phyloP scores from a whole-genome alignment of 768 basidiomycete genomes.

The Termitomyces sp. region DNA sequence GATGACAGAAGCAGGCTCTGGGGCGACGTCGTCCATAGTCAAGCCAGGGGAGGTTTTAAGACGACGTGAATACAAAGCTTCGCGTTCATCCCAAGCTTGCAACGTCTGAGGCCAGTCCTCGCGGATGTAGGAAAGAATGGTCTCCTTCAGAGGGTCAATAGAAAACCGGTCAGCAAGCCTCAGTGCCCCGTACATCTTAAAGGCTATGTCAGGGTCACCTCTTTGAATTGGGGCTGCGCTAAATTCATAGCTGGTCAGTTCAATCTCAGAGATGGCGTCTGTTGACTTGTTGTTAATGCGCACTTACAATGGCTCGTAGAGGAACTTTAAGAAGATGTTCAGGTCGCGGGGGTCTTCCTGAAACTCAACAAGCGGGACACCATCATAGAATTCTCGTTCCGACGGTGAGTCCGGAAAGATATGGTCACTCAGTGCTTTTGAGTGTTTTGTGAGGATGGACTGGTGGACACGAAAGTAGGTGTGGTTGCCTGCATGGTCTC shows the following conservation, averaged over 20 bases:
- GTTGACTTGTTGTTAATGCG: not conserved
- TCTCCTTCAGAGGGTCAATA: constrained; percentile 20
- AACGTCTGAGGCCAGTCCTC: constrained; percentile 20
- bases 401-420: constrained; percentile 13
- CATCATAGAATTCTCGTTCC: constrained; percentile 17
- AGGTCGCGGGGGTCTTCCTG: constrained; percentile 20
- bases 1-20: constrained; percentile 20
- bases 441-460: constrained; percentile 22
- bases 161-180: constrained; percentile 20
- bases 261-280: constrained; percentile 1
- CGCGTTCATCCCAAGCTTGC: constrained; percentile 20
- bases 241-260: constrained; percentile 11
- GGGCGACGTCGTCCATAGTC: constrained; percentile 22
- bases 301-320: constrained; percentile 22
- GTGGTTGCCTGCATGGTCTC: constrained; percentile 18
- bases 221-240: constrained; percentile 20
- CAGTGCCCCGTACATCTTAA: constrained; percentile 18
- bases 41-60: constrained; percentile 13
- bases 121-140: constrained; percentile 18
- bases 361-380: constrained; percentile 20
- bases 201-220: constrained; percentile 21
- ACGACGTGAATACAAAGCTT: constrained; percentile 18
- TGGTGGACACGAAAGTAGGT: constrained; percentile 22
- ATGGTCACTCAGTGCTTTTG: constrained; percentile 20
- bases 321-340: constrained; percentile 20